Evolutionary conservation across 768 basidiomycete genomes (phyloP).

Genomic region (Strobilomyces echinocephalus): DNA sequence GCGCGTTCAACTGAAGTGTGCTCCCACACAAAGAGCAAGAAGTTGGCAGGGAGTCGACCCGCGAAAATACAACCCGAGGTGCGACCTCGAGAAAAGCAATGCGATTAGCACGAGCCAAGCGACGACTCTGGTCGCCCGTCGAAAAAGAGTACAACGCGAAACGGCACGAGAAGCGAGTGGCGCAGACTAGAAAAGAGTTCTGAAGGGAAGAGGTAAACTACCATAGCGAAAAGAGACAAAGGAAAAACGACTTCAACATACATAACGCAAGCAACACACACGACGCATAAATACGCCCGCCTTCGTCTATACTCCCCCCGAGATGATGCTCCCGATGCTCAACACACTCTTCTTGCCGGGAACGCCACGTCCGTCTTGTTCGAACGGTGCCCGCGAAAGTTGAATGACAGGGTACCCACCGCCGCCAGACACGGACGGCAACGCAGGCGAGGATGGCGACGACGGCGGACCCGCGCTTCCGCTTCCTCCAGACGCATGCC

Average conservation of each 20-base stretch:
- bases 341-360: conserved; percentile 57
- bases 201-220: too few species aligned
- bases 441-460: conserved; percentile 27
- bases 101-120: too few species aligned
- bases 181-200: too few species aligned
- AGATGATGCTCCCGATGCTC: conserved; percentile 70
- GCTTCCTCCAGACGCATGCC: conserved; percentile 17
- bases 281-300: neutral
- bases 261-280: neutral
- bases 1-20: too few species aligned
- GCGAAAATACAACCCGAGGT: too few species aligned
- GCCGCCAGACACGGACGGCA: conserved; percentile 13
- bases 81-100: too few species aligned
- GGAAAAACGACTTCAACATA: neutral
- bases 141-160: too few species aligned
- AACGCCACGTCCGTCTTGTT: conserved; percentile 24
- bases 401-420: conserved; percentile 27
- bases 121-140: too few species aligned
- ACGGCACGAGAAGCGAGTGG: too few species aligned
- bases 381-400: conserved; percentile 30
- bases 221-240: too few species aligned
- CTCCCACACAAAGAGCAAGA: too few species aligned
- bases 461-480: conserved; percentile 19
- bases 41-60: too few species aligned
- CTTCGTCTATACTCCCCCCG: conserved; percentile 33